Conservation (phyloP, 1,284 basidiomycete species). For the Uromyces viciae-fabae region DNA sequence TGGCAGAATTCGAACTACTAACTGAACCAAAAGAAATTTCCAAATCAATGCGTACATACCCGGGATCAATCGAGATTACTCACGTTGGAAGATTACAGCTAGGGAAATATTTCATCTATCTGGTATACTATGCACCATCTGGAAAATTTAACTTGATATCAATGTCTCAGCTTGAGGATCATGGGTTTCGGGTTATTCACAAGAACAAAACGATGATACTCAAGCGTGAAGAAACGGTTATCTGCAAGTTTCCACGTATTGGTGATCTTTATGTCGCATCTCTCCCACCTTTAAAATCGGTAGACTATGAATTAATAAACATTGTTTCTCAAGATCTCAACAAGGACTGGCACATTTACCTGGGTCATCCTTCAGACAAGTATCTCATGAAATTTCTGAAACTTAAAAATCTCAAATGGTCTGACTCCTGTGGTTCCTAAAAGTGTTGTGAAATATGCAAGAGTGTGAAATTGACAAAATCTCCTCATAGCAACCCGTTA, state of each 20-base stretch:
- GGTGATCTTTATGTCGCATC: background rate
- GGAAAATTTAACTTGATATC: background rate
- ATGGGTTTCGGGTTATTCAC: background rate
- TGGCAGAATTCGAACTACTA: background rate
- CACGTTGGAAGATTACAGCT: background rate
- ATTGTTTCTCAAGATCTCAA: background rate
- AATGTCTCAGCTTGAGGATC: background rate
- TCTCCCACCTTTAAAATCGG: too few species aligned
- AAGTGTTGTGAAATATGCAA: slow-evolving; percentile 1
- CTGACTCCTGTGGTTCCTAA: too few species aligned
- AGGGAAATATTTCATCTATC: background rate
- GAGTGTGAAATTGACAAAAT: background rate
- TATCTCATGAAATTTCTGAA: background rate
- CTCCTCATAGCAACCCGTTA: background rate
- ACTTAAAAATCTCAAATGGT: background rate
- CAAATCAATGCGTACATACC: background rate
- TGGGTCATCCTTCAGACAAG: background rate
- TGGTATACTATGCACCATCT: background rate
- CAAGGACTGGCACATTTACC: background rate
- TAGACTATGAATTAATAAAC: background rate
- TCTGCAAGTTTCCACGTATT: background rate
- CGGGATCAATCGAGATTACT: background rate
- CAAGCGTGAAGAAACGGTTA: background rate
- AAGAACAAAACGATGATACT: background rate
- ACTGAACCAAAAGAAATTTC: background rate